Evolutionary conservation across 495 filamentous ascomycete genomes (phyloP).

Genomic region (Xylaria palmicola): DNA sequence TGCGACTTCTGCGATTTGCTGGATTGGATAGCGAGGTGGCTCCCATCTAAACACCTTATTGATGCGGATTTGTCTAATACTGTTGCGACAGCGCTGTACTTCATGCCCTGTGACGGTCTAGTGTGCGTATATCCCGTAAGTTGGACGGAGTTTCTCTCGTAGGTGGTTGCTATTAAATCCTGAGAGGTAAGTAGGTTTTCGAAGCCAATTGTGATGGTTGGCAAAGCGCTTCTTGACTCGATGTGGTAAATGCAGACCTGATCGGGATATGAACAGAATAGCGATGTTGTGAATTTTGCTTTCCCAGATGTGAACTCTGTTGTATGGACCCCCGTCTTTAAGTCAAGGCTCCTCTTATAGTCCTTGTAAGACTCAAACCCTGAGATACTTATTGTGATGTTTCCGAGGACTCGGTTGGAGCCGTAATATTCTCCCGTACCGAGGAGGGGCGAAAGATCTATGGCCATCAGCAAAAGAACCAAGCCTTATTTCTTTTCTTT

Average conservation of each 20-base stretch:
- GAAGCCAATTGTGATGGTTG: constrained; percentile 33
- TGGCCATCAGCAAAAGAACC: not conserved
- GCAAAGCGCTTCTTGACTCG: constrained; percentile 29
- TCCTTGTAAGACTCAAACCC: constrained; percentile 24
- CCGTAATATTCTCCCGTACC: constrained; percentile 44
- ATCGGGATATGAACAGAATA: constrained; percentile 50
- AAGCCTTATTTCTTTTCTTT: not conserved
- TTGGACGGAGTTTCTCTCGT: constrained; percentile 25
- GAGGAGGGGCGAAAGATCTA: constrained; percentile 39
- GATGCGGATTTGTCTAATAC: constrained; percentile 17
- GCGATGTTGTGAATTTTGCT: constrained; percentile 27
- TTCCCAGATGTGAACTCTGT: constrained; percentile 29
- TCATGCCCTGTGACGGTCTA: constrained; percentile 37
- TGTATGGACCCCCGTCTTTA: constrained; percentile 41
- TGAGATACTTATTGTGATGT: constrained; percentile 41
- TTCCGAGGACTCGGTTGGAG: constrained; percentile 44
- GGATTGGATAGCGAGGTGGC: not conserved
- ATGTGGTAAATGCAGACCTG: constrained; percentile 49
- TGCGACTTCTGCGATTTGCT: constrained; percentile 1
- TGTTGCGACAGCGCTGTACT: constrained; percentile 31
- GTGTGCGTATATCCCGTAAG: constrained; percentile 30
- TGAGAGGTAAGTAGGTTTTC: constrained; percentile 31
- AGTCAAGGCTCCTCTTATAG: constrained; percentile 44
- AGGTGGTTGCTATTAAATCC: constrained; percentile 26
- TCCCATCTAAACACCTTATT: constrained; percentile 17